Evolutionary conservation across 169 alveolate species (phyloP), one percentile per base, ranked within the genome.

Genomic region (Cryptosporidium sp.): DNA sequence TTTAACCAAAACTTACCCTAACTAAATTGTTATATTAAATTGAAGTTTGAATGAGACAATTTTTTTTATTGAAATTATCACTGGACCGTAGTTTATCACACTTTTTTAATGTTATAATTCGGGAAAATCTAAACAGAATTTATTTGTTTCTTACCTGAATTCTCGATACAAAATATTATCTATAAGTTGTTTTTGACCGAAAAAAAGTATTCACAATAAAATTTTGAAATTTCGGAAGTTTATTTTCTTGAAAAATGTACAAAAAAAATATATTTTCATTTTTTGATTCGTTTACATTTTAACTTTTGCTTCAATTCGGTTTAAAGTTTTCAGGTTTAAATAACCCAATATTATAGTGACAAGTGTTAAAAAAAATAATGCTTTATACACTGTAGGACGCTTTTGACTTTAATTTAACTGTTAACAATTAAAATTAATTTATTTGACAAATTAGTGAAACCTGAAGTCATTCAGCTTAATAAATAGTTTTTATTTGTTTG

Each of bases 1-100:
- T 5, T 56, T n/a, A 56, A 37, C 18, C 56, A n/a, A 56, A 56
- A 56, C 67, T 56, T 56, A 56, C 67, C 67, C 67, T 56, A 56
- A 56, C 67, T 56, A 56, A 56, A 26, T 56, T 56, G 6, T 16
- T 56, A 26, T 23, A 37, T 56, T 56, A 56, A 21, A 26, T n/a
- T 56, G 62, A 53, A 14, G 29, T 16, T 53, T 1, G 31, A 23
- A 18, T 53, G 29, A 16, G 7, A 23, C 9, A 6, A 18, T 53
- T 53, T 53, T 21, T 53, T 53, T 12, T 0, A 9, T 23, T 53
- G 14, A 26, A 56, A 23, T 26, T 23, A 56, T 23, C 18, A 23
- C 0, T 6, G 14, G 9, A 10, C 23, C 3, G 14, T n/a, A 23
- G 12, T 21, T 56, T 21, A 26, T 3, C 18, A 8, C 31, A 1